phyloP scores from a whole-genome alignment of 805 yeast genomes.

The Zygotorulaspora sp. region DNA sequence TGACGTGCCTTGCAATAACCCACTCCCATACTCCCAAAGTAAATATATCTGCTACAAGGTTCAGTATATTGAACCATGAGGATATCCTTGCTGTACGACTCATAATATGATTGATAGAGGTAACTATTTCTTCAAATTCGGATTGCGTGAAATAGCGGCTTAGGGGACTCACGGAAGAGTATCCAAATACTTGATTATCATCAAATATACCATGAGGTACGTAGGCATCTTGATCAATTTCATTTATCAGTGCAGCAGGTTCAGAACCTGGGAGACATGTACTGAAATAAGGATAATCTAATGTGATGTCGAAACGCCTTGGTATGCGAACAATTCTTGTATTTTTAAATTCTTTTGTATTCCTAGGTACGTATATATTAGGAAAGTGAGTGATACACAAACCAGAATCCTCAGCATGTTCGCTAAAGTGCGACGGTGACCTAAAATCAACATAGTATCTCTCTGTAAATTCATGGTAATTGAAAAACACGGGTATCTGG shows the following conservation, averaged over 20 bases:
- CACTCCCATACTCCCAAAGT: constrained; percentile 40
- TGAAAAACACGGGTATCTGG: constrained; percentile 45
- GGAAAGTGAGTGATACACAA: constrained; percentile 65
- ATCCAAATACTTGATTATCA: constrained; percentile 47
- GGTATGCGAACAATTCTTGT: constrained; percentile 68
- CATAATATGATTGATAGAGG: constrained; percentile 42
- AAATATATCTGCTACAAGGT: constrained; percentile 36
- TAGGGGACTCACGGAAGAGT: constrained; percentile 50
- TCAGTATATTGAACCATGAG: constrained; percentile 39
- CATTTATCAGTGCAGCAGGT: constrained; percentile 51
- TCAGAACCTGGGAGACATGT: constrained; percentile 53
- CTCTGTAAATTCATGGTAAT: constrained; percentile 59
- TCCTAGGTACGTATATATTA: constrained; percentile 42
- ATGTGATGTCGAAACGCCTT: constrained; percentile 40
- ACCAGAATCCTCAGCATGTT: constrained; percentile 34
- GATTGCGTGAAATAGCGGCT: constrained; percentile 34
- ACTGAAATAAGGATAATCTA: constrained; percentile 52
- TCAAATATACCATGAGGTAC: constrained; percentile 38
- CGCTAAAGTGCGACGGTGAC: constrained; percentile 9
- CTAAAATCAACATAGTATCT: constrained; percentile 31
- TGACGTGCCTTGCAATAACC: constrained; percentile 30
- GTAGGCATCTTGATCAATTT: constrained; percentile 23
- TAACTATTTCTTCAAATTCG: constrained; percentile 43
- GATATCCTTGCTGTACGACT: constrained; percentile 40
- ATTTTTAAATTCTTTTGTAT: constrained; percentile 28